Conservation (phyloP, 1,139 yeast genomes). For the Casaregolazyma suthepensis region DNA sequence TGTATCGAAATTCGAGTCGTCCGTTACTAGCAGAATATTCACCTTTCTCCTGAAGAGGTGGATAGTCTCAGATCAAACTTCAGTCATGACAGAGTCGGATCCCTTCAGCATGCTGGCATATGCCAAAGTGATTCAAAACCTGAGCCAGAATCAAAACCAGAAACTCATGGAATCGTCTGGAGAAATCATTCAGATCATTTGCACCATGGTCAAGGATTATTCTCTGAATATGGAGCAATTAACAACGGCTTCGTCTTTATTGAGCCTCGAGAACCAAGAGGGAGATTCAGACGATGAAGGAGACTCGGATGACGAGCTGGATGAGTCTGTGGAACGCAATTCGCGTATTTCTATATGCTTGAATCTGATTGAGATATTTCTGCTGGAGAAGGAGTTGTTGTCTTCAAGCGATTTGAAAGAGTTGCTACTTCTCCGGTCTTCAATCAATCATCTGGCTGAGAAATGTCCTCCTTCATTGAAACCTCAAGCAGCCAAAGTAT, state of each 20-base stretch:
- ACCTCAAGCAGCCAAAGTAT: conserved; percentile 12
- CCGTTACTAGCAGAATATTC: conserved; percentile 45
- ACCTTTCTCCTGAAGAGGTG: conserved; percentile 52
- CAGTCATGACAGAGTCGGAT: conserved; percentile 34
- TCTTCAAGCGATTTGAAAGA: not conserved
- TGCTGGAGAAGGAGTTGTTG: conserved; percentile 21
- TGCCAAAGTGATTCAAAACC: conserved; percentile 55
- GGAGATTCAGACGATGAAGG: conserved; percentile 24
- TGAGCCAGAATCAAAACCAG: conserved; percentile 57
- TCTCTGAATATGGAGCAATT: conserved; percentile 17
- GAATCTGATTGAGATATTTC: conserved; percentile 26
- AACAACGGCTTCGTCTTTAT: not conserved
- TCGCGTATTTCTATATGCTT: conserved; percentile 29
- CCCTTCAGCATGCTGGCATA: conserved; percentile 57
- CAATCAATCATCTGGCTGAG: conserved; percentile 6
- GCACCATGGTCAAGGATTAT: conserved; percentile 39
- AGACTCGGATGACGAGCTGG: conserved; percentile 25
- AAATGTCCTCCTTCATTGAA: conserved; percentile 18
- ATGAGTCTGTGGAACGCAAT: conserved; percentile 25
- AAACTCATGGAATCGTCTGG: conserved; percentile 56
- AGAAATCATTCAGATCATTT: conserved; percentile 52
- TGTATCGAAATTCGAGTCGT: conserved; percentile 46
- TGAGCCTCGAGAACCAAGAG: conserved; percentile 11
- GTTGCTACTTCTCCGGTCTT: conserved; percentile 8
- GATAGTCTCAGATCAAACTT: conserved; percentile 33